Evolutionary conservation across 116 monocot genomes (phyloP).

Genomic region (Papilionanthe hybrid): DNA sequence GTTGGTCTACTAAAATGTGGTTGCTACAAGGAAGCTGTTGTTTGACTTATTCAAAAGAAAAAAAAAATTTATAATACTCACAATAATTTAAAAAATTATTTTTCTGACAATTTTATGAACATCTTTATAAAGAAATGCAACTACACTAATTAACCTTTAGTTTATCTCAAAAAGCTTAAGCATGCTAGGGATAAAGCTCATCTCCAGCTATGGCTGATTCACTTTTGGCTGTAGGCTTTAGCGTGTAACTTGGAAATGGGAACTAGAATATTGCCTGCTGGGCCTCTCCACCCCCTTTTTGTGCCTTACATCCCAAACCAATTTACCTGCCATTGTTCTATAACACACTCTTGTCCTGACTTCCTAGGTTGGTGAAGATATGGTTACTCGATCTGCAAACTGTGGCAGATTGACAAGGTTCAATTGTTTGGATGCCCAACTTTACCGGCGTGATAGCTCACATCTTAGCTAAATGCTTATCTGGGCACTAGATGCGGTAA

Average conservation of each 20-base stretch:
- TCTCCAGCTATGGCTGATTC: too few relatives aligned
- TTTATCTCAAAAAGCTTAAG: too few relatives aligned
- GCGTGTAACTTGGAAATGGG: not conserved
- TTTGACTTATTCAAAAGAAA: too few relatives aligned
- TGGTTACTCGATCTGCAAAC: not conserved
- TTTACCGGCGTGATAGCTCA: not conserved
- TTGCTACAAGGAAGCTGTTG: too few relatives aligned
- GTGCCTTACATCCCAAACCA: not conserved
- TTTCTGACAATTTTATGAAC: too few relatives aligned
- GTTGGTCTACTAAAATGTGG: too few relatives aligned
- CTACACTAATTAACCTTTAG: too few relatives aligned
- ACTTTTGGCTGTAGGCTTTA: too few relatives aligned
- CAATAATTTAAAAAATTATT: too few relatives aligned
- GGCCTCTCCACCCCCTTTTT: not conserved
- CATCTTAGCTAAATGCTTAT: conserved; percentile 7
- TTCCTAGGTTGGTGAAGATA: conserved; percentile 3
- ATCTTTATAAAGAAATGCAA: too few relatives aligned
- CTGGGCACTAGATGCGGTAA: not conserved
- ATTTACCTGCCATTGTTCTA: not conserved
- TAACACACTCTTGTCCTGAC: not conserved
- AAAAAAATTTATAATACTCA: too few relatives aligned
- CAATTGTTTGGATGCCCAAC: not conserved
- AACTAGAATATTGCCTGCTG: not conserved
- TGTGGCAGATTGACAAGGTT: not conserved
- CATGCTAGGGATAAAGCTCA: too few relatives aligned